Evolutionary conservation across 495 filamentous ascomycete species (phyloP).

Genomic region (Thermochaetoides thermophila): DNA sequence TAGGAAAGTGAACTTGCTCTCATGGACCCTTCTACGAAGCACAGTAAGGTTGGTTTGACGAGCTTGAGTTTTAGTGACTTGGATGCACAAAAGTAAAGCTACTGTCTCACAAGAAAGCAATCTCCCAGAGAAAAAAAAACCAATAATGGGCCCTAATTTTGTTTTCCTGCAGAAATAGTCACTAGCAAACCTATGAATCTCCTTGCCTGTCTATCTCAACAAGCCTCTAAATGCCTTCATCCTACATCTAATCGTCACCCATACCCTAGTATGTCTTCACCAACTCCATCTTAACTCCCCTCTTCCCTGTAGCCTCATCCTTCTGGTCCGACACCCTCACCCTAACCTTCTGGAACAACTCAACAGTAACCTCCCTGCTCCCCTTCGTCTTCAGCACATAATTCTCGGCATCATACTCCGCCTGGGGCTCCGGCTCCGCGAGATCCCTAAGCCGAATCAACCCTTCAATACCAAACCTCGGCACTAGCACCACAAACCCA

Average conservation of each 20-base stretch:
- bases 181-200: no score
- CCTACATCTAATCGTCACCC: no score
- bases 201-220: no score
- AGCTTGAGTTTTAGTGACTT: no score
- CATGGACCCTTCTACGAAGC: no score
- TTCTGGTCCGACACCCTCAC: slow-evolving; percentile 82
- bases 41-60: no score
- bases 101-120: no score
- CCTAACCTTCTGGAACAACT: slow-evolving; percentile 77
- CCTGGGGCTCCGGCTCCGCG: slow-evolving; percentile 57
- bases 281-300: slow-evolving; percentile 63
- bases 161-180: no score
- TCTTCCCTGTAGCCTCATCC: slow-evolving; percentile 88
- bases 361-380: slow-evolving; percentile 43
- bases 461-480: slow-evolving; percentile 86
- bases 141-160: no score
- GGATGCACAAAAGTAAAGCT: no score
- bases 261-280: slow-evolving; percentile 19
- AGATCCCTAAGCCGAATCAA: slow-evolving; percentile 76
- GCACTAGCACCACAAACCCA: slow-evolving; percentile 90
- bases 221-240: neutral
- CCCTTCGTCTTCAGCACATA: slow-evolving; percentile 51
- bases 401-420: slow-evolving; percentile 67
- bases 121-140: no score
- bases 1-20: no score